These are phyloP conservation scores for Biancaea sappan DNA, from an alignment of 306 rosid species.

Conservation along the genomic window DNA sequence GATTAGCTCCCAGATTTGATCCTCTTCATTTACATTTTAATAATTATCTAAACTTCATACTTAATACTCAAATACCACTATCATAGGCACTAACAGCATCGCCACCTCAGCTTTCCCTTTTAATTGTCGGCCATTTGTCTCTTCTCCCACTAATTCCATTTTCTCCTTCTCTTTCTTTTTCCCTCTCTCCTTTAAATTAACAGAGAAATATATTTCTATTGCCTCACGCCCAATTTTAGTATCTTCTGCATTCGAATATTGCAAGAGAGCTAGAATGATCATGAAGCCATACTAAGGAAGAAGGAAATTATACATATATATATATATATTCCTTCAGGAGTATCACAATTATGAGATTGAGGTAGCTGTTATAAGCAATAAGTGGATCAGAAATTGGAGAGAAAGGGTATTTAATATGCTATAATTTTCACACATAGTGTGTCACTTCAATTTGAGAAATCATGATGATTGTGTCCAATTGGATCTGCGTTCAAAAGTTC, in stretches of 20 bases:
- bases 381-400: neutral
- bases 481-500: neutral
- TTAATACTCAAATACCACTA: conserved; percentile 49
- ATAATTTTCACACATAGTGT: neutral
- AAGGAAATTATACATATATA: neutral
- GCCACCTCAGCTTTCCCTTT: conserved; percentile 56
- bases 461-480: neutral
- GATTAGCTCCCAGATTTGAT: conserved; percentile 39
- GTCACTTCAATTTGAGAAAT: neutral
- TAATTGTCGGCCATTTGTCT: conserved; percentile 70
- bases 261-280: conserved; percentile 1
- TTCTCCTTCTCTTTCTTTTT: neutral
- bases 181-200: neutral
- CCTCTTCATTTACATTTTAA: conserved; percentile 18
- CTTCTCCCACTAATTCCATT: conserved; percentile 31
- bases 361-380: neutral
- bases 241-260: neutral
- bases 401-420: neutral
- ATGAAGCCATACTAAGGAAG: neutral
- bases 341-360: neutral
- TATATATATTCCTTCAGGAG: neutral
- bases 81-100: conserved; percentile 44
- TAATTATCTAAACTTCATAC: conserved; percentile 26
- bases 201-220: neutral
- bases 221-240: neutral